A percentile compares a stretch with the other conserved stretches of the same genome.
These are phyloP conservation scores for Axilococcus clingmanii DNA, from an alignment of 139 green algal genomes.

Conservation along the genomic window DNA sequence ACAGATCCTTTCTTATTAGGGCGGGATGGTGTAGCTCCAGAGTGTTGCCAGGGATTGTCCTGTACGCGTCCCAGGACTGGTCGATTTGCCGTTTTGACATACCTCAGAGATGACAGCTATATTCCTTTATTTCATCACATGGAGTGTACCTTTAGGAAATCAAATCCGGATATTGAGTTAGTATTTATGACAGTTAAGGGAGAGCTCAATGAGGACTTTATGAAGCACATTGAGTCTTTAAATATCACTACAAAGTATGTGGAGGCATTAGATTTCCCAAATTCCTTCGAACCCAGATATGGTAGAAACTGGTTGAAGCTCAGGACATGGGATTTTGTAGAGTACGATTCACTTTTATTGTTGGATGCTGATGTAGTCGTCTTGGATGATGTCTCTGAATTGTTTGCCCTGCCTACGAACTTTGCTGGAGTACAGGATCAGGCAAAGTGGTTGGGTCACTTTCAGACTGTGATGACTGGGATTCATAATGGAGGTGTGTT, in stretches of 20 bases:
- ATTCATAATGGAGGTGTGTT: conserved; percentile 1
- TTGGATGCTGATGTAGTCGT: background rate
- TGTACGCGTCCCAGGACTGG: no score
- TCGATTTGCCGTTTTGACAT: background rate
- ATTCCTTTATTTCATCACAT: background rate
- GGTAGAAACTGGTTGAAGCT: background rate
- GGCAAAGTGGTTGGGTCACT: background rate
- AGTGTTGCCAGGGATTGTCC: background rate
- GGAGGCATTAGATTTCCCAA: background rate
- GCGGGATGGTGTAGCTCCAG: background rate
- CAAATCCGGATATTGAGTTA: background rate
- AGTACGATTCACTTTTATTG: background rate
- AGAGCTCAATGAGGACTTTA: background rate
- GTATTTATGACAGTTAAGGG: background rate
- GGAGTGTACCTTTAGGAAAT: background rate
- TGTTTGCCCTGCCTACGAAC: background rate
- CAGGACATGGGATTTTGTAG: background rate
- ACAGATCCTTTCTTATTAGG: background rate
- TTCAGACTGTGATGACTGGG: background rate
- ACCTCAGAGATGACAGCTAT: background rate
- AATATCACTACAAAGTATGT: background rate
- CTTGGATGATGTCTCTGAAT: conserved; percentile 1
- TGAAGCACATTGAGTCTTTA: background rate
- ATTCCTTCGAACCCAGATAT: background rate
- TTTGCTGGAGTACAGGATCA: background rate